phyloP scores from a whole-genome alignment of 2,329 filamentous ascomycete genomes.

The Epichloe uncinata region DNA sequence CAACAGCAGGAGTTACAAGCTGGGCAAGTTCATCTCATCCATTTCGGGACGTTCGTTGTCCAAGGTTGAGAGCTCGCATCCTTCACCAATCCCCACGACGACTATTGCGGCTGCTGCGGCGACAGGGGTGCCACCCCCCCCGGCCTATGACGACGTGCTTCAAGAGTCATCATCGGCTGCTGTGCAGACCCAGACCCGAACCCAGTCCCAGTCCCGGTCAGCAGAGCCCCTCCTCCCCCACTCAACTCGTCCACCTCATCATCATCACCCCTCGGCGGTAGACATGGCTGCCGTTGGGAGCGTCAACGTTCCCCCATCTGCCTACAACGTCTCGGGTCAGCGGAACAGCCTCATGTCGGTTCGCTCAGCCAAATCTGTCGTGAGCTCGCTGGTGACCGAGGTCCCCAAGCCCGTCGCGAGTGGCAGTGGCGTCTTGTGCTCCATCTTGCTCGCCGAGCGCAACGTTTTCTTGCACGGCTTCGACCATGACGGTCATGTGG shows the following conservation, averaged over 20 bases:
- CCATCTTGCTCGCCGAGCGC: conserved; percentile 66
- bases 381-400: conserved; percentile 39
- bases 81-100: not conserved
- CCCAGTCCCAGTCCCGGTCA: not conserved
- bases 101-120: not conserved
- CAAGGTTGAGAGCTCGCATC: not conserved
- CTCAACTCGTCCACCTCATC: conserved; percentile 1
- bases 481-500: conserved; percentile 50
- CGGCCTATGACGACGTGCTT: conserved; percentile 19
- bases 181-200: not conserved
- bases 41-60: conserved; percentile 3
- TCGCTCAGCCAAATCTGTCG: conserved; percentile 35
- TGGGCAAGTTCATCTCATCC: conserved; percentile 8
- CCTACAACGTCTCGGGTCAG: conserved; percentile 19
- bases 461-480: conserved; percentile 69
- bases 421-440: conserved; percentile 61
- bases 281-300: conserved; percentile 13
- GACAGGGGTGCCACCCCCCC: conserved; percentile 10
- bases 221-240: not conserved
- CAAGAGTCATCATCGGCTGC: conserved; percentile 6
- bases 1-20: conserved; percentile 22
- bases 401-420: conserved; percentile 63
- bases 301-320: conserved; percentile 10
- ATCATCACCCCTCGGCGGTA: conserved; percentile 1
- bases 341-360: conserved; percentile 38